Base-by-base conservation (phyloP, 352 stramenopile genomes). In the Pythium sukuiense region DNA sequence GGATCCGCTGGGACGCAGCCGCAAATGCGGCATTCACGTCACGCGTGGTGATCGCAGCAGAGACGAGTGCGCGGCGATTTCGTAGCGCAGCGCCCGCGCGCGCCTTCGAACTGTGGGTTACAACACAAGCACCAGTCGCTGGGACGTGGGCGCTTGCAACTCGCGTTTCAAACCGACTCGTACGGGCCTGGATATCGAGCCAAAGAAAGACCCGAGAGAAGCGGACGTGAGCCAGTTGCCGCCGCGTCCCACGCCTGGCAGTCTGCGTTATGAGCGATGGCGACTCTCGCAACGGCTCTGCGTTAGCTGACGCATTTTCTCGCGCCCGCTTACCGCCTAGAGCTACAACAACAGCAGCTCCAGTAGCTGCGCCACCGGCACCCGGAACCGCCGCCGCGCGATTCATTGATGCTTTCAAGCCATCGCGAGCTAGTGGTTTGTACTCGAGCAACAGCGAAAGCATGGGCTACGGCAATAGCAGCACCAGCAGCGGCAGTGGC, bases 321-420 rank as follows among this genome's bases (percentile, higher is more conserved):
- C 43, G n/a, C 20, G 43, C 16, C 5, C 43, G 43, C 6, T 6
- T 9, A 6, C 18, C 20, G 16, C 20, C n/a, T 43, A 45, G 39
- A 52, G 50, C 49, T 33, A 39, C 59, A 3, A 66, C 49, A 46
- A 27, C 59, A 8, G 26, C 50, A 12, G 12, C 32, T 5, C 45
- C 18, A 24, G 24, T 13, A 5, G 26, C 6, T 1, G 32, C 32
- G 32, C 32, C n/a, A 30, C 20, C 49, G 20, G 20, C 27, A 12
- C 49, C 49, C 13, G 54, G 53, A 26, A 61, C 29, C 39, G 49
- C 56, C 2, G 57, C 57, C 2, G 14, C 52, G 3, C 65, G 65
- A 33, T 67, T 63, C 59, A 71, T 71, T 71, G 54, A 59, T 61
- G 65, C 65, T 52, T 71, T 71, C 52, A 55, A 48, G 18, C 53